Evolutionary conservation across 805 yeast species (phyloP), one percentile per base, ranked within the genome.

Genomic region (Metschnikowia matae): DNA sequence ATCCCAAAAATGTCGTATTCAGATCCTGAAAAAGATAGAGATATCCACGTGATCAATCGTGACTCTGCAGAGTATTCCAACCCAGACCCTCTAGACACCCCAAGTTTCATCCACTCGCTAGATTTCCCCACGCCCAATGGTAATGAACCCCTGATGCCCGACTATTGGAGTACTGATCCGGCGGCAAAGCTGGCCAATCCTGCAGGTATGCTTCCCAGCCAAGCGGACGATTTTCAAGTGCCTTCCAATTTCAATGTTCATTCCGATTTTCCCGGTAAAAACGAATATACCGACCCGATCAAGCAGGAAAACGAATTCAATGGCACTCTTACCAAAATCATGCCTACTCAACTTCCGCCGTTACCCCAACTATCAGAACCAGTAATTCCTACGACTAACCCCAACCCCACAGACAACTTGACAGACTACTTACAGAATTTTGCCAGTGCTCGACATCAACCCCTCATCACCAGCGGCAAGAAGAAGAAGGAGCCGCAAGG

Each of bases 401-500:
- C 52, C 6, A 49, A 50, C 26, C 48, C 44, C 14, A 33, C 51
- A 6, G 46, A 44, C 21, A 34, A 37, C 7, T 45, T 57, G 17
- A 51, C 59, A 6, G 58, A 49, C 8, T 53, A 52, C 48, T 40
- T 56, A 15, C 54, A 46, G 15, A 43, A 20, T 36, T 14, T 44
- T 14, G 31, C 53, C n/a, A 39, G 34, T n/a, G n/a, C 37, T 13
- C 49, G 60, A 35, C 49, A 48, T 3, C 56, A 49, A 13, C 49
- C 48, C 4, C 46, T 55, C 29, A 48, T 52, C 8, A 39, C 50
- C 15, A 26, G 48, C 13, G 44, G 50, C 10, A 70, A 64, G 51
- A 62, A 63, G 47, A 65, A 63, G 48, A 69, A 70, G 52, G 75
- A 71, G 29, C 50, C 56, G 1, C 52, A 59, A 7, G 66, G 65